Evolutionary conservation across 164 flowering plant species (phyloP), one percentile per base, ranked within the genome.

Genomic region (Dillenia turbinata): DNA sequence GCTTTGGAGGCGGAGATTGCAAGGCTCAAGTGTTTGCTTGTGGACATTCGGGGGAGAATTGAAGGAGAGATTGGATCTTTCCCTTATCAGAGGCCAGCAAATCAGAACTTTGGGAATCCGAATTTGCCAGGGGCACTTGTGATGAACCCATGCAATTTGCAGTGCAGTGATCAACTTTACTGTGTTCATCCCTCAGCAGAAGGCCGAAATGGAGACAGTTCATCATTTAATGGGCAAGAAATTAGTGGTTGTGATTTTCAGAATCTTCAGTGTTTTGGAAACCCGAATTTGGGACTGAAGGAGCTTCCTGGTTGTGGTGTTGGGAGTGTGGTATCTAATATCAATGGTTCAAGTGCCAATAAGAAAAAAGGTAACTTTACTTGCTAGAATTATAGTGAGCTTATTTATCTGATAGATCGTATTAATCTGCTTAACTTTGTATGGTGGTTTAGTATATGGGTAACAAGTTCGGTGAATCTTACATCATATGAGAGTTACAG

Each of bases 21-120:
- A 2, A 81, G 99, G 81, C 86, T 94, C 19, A 94, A 85, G 78
- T 89, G 96, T 73, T 77, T 94, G 78, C 95, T 94, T 68, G 97
- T 92, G 40, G 99, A 94, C 64, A 83, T 94, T 10, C 75, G 99
- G 53, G 99, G 99, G 16, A 85, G 99, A 64, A 92, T 94, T 67
- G 99, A 94, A 78, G 99, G 97, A 17, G 99, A 89, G 69, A 85
- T 94, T 72, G 97, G 99, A 26, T 80, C 92, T 40, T 94, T 94
- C 66, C 99, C 99, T 53, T 94, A 91, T 69, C 89, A 86, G 54
- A 85, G 78, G 63, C 1, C 71, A 1, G 56, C 67, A 9, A 77
- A 71, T 54, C 56, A 68, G 45, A 82, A 70, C 67, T 51, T 79
- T 53, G 56, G 51, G 12, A 60, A 70, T 51, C 57, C 68, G 14